Percentiles rank a stretch among this genome's conserved stretches.
phyloP scores from a whole-genome alignment of 2,329 filamentous ascomycete species.

The Aspergillus unguis region DNA sequence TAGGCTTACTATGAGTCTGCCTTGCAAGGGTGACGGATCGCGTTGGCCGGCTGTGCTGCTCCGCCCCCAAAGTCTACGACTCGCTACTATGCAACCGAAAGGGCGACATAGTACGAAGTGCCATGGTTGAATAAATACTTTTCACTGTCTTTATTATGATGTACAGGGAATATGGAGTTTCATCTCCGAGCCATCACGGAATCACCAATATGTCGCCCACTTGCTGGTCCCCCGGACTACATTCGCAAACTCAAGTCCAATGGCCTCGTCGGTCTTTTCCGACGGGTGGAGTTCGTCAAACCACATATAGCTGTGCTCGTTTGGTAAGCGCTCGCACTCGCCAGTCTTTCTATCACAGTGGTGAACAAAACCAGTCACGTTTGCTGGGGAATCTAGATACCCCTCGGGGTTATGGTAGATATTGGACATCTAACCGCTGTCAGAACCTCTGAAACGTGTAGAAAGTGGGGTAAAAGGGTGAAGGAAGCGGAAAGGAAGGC shows the following conservation, averaged over 20 bases:
- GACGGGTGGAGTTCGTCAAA: constrained; percentile 72
- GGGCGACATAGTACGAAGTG: no score
- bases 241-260: constrained; percentile 56
- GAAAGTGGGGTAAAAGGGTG: neutral
- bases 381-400: constrained; percentile 62
- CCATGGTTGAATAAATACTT: no score
- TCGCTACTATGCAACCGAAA: no score
- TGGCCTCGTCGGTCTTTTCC: constrained; percentile 57
- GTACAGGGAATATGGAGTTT: neutral
- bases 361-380: constrained; percentile 58
- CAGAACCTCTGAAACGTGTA: neutral
- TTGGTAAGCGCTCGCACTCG: constrained; percentile 26
- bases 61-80: neutral
- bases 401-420: constrained; percentile 58
- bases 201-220: constrained; percentile 28
- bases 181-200: neutral
- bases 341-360: constrained; percentile 48
- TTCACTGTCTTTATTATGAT: no score
- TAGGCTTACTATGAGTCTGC: constrained; percentile 7
- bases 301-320: constrained; percentile 65
- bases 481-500: neutral
- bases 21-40: neutral
- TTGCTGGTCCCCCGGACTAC: constrained; percentile 49
- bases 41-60: constrained; percentile 4
- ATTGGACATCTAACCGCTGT: constrained; percentile 42